These are phyloP conservation scores for Aspergillus tamarii DNA, from an alignment of 2,329 filamentous ascomycete species.

Conservation along the genomic window DNA sequence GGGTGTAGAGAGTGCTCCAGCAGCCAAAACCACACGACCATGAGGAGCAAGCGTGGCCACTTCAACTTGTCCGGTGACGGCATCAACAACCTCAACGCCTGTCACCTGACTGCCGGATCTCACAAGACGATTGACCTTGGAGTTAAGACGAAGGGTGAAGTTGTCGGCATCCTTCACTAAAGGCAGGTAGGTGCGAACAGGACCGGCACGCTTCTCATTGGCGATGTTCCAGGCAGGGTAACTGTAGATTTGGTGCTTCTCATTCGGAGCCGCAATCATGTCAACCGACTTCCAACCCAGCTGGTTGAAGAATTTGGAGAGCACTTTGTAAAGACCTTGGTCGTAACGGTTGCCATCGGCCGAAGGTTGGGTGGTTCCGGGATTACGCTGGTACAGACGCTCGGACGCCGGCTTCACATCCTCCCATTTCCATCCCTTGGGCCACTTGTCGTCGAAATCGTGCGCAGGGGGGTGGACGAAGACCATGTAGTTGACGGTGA, in stretches of 20 bases:
- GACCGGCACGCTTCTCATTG: constrained; percentile 67
- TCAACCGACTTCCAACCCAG: constrained; percentile 66
- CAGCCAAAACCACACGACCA: constrained; percentile 69
- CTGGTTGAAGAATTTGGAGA: constrained; percentile 60
- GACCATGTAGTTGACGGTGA: constrained; percentile 34
- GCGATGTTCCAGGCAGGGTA: constrained; percentile 69
- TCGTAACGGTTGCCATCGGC: constrained; percentile 67
- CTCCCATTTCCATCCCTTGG: constrained; percentile 66
- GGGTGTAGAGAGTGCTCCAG: constrained; percentile 70
- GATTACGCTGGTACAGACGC: constrained; percentile 69
- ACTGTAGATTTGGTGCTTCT: constrained; percentile 67
- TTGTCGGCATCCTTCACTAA: constrained; percentile 61
- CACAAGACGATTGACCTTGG: constrained; percentile 66
- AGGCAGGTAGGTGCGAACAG: constrained; percentile 70
- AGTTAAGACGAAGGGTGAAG: constrained; percentile 69
- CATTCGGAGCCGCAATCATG: constrained; percentile 59
- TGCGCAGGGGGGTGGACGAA: constrained; percentile 53
- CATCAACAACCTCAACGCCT: constrained; percentile 42
- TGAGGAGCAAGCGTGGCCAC: constrained; percentile 62
- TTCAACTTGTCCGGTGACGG: constrained; percentile 52
- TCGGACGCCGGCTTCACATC: constrained; percentile 64
- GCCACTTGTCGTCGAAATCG: constrained; percentile 75
- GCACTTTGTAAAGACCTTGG: constrained; percentile 65
- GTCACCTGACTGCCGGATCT: constrained; percentile 64
- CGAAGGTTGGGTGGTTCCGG: constrained; percentile 68